Conservation (phyloP, 495 filamentous ascomycete genomes). For the Penicillium psychrofluorescens region DNA sequence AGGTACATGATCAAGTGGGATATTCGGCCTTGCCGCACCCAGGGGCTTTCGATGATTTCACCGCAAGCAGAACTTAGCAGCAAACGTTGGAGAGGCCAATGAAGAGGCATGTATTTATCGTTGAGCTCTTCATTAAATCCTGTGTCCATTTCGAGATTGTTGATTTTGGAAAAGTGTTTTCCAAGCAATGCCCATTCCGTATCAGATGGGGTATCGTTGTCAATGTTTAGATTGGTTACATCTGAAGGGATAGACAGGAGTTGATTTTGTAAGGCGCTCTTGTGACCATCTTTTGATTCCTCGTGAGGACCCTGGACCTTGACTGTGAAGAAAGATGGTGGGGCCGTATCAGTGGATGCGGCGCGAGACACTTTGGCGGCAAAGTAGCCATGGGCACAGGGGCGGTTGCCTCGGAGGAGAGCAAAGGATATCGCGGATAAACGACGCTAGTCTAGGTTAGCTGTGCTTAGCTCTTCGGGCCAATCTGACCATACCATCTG, state of each 20-base stretch:
- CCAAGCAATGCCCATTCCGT: conserved; percentile 18
- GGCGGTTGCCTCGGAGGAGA: too few relatives aligned
- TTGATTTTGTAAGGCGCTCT: conserved; percentile 7
- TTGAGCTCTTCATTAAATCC: conserved; percentile 18
- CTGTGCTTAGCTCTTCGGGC: too few relatives aligned
- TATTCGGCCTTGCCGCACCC: conserved; percentile 14
- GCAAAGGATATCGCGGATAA: too few relatives aligned
- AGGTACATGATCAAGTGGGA: conserved; percentile 12
- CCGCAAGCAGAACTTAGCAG: conserved; percentile 3
- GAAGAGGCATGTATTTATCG: conserved; percentile 15
- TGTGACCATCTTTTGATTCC: conserved; percentile 1
- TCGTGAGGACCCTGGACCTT: conserved; percentile 8
- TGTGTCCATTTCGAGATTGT: conserved; percentile 7
- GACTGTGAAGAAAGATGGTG: background rate
- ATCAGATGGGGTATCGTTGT: conserved; percentile 13
- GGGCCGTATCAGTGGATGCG: too few relatives aligned
- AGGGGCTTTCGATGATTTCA: conserved; percentile 11
- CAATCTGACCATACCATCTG: too few relatives aligned
- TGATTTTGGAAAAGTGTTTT: conserved; percentile 11
- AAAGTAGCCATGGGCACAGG: too few relatives aligned
- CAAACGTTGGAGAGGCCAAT: conserved; percentile 17
- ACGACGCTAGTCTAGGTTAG: too few relatives aligned
- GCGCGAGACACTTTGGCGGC: too few relatives aligned
- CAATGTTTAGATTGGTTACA: conserved; percentile 5
- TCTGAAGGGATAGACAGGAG: conserved; percentile 11